Evolutionary conservation across 805 yeast species (phyloP), one percentile per base, ranked within the genome.

Genomic region (Jamesozyma gamospora): DNA sequence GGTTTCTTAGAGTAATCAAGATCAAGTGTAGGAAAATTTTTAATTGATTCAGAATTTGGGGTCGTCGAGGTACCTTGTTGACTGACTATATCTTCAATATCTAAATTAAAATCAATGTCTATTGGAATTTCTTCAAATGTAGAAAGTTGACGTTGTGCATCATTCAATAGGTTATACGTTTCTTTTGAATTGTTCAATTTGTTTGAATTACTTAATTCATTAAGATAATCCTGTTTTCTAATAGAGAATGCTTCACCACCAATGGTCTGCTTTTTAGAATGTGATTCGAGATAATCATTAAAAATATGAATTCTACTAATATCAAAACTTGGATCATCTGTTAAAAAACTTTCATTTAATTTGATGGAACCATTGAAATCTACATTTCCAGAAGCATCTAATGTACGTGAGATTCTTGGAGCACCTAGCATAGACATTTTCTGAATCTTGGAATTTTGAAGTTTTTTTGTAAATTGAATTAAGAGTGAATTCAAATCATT

Each of bases 21-120:
- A 21, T 21, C 24, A 21, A 21, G 24, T 21, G 24, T 21, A 7
- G 28, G 28, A n/a, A 12, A 11, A 12, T 27, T 11, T 11, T n/a
- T 39, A 25, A 39, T 34, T 4, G 44, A 37, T 16, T 36, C 42
- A 13, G 46, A 37, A 26, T 30, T 38, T 2, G 51, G 36, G 5
- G 37, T 38, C 11, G 34, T 35, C 2, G 45, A 38, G 2, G 57
- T 48, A 7, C 58, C 60, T 7, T 50, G 54, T 21, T 49, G 58
- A 35, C 56, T 52, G 19, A 51, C 41, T 15, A 51, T 41, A 18
- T 59, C 62, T 30, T 53, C 60, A 31, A 55, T 42, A 19, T 53
- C 58, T 14, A 58, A 39, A 37, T 55, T 45, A 26, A 58, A 51
- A 33, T 55, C 59, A 3, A 55, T 41, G 41, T 58, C 62, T 11